Conservation (phyloP, 1,284 basidiomycete species). For the Naganishia liquefaciens region DNA sequence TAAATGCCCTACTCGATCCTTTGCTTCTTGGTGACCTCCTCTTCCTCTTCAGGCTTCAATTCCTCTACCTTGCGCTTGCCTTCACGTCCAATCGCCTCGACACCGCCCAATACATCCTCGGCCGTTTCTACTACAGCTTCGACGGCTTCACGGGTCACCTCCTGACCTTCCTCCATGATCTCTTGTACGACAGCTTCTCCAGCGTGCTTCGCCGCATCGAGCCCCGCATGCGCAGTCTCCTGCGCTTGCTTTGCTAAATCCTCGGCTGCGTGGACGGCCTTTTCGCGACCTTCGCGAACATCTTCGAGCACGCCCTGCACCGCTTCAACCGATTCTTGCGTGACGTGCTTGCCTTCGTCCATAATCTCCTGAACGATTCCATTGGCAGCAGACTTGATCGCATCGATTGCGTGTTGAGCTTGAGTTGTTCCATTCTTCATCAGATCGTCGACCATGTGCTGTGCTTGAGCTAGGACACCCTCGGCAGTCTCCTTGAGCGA, state of each 20-base stretch:
- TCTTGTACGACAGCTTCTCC: conserved; percentile 24
- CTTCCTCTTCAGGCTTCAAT: conserved; percentile 23
- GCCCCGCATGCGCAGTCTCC: conserved; percentile 15
- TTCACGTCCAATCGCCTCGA: conserved; percentile 28
- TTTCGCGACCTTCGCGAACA: conserved; percentile 9
- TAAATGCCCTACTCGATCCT: conserved; percentile 13
- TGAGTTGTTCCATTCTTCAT: conserved; percentile 15
- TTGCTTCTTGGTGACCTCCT: conserved; percentile 30
- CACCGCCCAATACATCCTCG: conserved; percentile 29
- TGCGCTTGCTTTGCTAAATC: conserved; percentile 15
- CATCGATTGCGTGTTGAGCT: conserved; percentile 7
- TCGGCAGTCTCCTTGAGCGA: conserved; percentile 19
- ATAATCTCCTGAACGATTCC: conserved; percentile 25
- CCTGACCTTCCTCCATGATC: conserved; percentile 34
- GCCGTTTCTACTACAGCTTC: conserved; percentile 29
- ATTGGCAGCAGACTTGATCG: conserved; percentile 26
- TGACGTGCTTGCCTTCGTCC: conserved; percentile 29
- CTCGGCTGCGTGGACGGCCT: conserved; percentile 10
- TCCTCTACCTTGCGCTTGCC: conserved; percentile 34
- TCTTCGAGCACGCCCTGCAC: conserved; percentile 24
- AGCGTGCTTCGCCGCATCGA: conserved; percentile 21
- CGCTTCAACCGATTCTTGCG: conserved; percentile 25
- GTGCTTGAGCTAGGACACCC: conserved; percentile 14
- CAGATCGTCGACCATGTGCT: conserved; percentile 12
- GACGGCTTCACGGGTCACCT: conserved; percentile 27